Evolutionary conservation across 371 early-diverging fungal species (phyloP).

Genomic region (Cladochytrium tenue): DNA sequence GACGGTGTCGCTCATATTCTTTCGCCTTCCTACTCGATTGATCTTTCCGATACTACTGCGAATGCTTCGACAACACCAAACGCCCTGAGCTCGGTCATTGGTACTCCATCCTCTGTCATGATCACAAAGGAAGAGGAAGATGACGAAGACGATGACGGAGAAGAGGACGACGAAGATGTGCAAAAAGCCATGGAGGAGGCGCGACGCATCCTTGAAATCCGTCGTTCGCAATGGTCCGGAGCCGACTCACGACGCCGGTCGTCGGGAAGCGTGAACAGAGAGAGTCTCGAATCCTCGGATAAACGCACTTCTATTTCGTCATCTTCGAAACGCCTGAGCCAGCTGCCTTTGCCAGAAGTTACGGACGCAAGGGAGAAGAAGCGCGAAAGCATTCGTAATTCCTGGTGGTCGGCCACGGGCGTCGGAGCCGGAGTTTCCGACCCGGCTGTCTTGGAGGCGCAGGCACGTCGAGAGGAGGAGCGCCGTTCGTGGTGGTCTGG

Average conservation of each 20-base stretch:
- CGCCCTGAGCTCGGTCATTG: neutral
- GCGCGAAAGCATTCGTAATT: conserved; percentile 22
- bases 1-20: neutral
- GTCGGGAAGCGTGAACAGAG: neutral
- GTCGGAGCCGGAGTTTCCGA: conserved; percentile 16
- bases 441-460: conserved; percentile 26
- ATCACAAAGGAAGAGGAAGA: conserved; percentile 11
- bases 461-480: conserved; percentile 23
- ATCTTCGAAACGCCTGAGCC: neutral
- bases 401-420: conserved; percentile 30
- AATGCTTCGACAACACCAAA: no score
- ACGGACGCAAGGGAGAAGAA: conserved; percentile 20
- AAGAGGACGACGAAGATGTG: conserved; percentile 8
- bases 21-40: no score
- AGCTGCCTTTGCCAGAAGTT: neutral
- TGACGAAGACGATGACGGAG: conserved; percentile 7
- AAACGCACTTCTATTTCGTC: neutral
- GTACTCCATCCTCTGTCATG: neutral
- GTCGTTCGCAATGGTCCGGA: conserved; percentile 18
- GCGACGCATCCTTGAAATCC: conserved; percentile 19
- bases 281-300: neutral
- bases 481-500: conserved; percentile 28
- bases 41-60: no score
- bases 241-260: conserved; percentile 4
- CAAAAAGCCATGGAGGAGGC: conserved; percentile 10